Base-by-base conservation (phyloP, 2,329 filamentous ascomycete species). In the Penicillium oxalicum region DNA sequence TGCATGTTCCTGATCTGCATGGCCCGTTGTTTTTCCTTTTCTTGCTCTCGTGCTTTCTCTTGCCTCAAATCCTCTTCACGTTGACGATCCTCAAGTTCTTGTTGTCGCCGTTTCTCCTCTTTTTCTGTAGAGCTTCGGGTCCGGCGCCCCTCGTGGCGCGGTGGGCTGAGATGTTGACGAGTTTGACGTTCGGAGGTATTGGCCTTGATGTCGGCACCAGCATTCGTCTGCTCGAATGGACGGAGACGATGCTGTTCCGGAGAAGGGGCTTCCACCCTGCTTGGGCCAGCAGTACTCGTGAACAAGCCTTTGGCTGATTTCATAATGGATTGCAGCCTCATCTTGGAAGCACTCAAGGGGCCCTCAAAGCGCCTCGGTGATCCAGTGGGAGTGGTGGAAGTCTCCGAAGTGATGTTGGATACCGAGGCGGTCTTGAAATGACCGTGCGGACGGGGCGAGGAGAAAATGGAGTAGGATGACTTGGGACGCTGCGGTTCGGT, bases 321-420 rank as follows among this genome's bases (percentile, higher is more conserved):
- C 59, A 96, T 76, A 51, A 95, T 90, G 8, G 91, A 95, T 40
- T 91, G 94, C 41, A 97, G 76, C 65, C 90, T 94, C 62, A 87
- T 88, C 72, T 95, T 97, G 27, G 93, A 91, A 44, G 93, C 89
- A 68, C 91, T 95, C 50, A 96, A 70, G 4, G 89, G 89, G 50
- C 86, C 91, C 57, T 94, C 90, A 72, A 66, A 79, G 71, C 66
- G 77, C 59, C 59, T 66, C 27, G 81, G 81, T 25, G 81, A 83
- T 28, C 76, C 77, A 41, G 70, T 67, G 27, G 81, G 80, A 44
- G 79, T 83, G 12, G 79, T 83, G 9, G 81, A 75, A 7, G 48
- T 39, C n/a, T 70, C 70, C 26, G 78, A 66, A 13, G 74, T 64
- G 5, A 78, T 74, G 51, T 82, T 81, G 0, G 82, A 82, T 2